A percentile compares a stretch with the other conserved stretches of the same genome.
These are phyloP conservation scores for Chlamydomonas eustigma DNA, from an alignment of 139 green algal species.

Conservation along the genomic window DNA sequence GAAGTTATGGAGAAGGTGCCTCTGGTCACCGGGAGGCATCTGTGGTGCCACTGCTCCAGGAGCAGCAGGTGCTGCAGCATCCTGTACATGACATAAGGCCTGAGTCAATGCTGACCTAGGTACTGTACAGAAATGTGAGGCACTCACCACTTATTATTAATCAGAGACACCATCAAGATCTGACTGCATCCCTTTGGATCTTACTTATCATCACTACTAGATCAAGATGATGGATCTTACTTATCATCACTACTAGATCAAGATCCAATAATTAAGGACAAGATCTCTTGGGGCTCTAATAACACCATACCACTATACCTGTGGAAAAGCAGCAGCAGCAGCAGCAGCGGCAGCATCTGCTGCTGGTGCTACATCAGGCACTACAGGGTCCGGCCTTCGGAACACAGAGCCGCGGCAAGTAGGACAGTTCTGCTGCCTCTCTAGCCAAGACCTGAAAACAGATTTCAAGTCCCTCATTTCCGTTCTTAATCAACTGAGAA, in stretches of 20 bases:
- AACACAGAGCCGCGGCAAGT: slow-evolving; percentile 91
- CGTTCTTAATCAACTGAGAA: background rate
- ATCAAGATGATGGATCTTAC: background rate
- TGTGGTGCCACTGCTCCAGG: background rate
- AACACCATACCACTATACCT: background rate
- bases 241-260: background rate
- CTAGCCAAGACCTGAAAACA: slow-evolving; percentile 83
- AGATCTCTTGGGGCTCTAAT: background rate
- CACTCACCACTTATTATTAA: no score
- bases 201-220: background rate
- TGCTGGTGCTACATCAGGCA: slow-evolving; percentile 5
- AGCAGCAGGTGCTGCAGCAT: no score
- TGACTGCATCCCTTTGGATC: background rate
- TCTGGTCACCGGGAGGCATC: background rate
- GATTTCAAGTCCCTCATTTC: background rate
- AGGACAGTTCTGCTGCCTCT: slow-evolving; percentile 95
- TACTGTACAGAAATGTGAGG: no score
- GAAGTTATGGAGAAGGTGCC: background rate
- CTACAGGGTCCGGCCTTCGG: slow-evolving; percentile 11
- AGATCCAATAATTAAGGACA: background rate
- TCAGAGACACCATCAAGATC: no score
- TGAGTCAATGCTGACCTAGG: no score
- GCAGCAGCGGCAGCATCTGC: background rate
- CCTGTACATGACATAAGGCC: no score
- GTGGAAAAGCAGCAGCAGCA: background rate